These are phyloP conservation scores for Daldinia eschscholtzii DNA, from an alignment of 2,329 filamentous ascomycete genomes.

Conservation along the genomic window DNA sequence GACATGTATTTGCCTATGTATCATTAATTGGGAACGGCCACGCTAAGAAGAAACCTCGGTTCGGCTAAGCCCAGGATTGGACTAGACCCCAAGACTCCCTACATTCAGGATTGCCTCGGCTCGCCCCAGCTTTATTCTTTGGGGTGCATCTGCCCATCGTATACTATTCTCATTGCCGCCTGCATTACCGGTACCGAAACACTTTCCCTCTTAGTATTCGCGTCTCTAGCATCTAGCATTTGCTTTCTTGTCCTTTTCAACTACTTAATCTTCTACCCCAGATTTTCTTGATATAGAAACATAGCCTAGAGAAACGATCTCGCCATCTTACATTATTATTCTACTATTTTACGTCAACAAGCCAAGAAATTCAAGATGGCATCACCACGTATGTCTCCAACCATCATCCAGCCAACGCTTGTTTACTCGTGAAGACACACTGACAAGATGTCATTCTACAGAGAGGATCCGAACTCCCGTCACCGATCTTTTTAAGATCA, in stretches of 20 bases:
- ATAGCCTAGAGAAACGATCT: background rate
- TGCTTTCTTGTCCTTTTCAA: background rate
- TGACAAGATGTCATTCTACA: conserved; percentile 55
- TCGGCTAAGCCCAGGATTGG: conserved; percentile 20
- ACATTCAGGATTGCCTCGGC: conserved; percentile 43
- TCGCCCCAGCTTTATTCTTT: conserved; percentile 34
- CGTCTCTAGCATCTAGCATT: conserved; percentile 1
- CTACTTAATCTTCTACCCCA: conserved; percentile 15
- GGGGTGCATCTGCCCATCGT: too few relatives aligned
- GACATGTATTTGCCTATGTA: background rate
- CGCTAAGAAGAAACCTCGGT: conserved; percentile 22
- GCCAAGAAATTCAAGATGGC: conserved; percentile 48
- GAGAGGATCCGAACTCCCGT: conserved; percentile 91
- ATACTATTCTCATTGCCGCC: conserved; percentile 22
- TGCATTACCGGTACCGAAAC: conserved; percentile 26
- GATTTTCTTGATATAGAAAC: background rate
- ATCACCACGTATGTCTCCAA: conserved; percentile 50
- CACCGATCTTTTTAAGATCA: conserved; percentile 97
- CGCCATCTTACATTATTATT: conserved; percentile 10
- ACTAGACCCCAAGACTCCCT: conserved; percentile 22
- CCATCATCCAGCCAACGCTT: conserved; percentile 11
- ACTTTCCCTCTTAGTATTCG: conserved; percentile 4
- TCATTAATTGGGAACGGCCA: background rate
- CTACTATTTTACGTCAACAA: conserved; percentile 5
- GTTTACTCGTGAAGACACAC: conserved; percentile 13